Evolutionary conservation across 345 rosid genomes (phyloP).

Genomic region (Corchorus capsularis): DNA sequence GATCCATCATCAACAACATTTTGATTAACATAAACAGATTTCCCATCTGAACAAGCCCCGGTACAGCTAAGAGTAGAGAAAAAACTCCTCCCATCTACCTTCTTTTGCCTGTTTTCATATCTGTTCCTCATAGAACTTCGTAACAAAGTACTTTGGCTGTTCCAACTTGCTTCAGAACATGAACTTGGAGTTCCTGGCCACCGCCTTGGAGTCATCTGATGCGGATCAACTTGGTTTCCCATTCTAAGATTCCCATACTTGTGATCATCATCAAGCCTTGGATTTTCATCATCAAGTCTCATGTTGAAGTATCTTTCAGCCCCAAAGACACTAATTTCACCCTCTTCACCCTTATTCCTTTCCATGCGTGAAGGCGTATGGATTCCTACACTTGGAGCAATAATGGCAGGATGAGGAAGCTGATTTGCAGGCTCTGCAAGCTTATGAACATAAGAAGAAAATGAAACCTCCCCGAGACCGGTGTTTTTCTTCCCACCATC

Average conservation of each 20-base stretch:
- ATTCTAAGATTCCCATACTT: slow-evolving; percentile 9
- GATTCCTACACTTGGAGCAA: background rate
- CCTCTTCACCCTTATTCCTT: slow-evolving; percentile 32
- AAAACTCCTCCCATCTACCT: slow-evolving; percentile 36
- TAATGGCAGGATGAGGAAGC: slow-evolving; percentile 14
- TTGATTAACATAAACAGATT: slow-evolving; percentile 39
- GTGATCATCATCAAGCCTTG: slow-evolving; percentile 19
- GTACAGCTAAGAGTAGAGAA: slow-evolving; percentile 47
- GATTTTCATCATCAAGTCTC: slow-evolving; percentile 35
- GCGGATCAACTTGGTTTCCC: slow-evolving; percentile 31
- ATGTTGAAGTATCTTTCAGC: slow-evolving; percentile 62
- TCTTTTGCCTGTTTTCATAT: slow-evolving; percentile 31
- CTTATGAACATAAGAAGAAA: slow-evolving; percentile 22
- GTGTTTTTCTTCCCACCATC: slow-evolving; percentile 10
- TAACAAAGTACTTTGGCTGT: slow-evolving; percentile 44
- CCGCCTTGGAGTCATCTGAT: slow-evolving; percentile 24
- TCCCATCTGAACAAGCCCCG: slow-evolving; percentile 48
- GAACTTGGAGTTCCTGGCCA: slow-evolving; percentile 48
- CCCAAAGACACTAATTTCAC: slow-evolving; percentile 50
- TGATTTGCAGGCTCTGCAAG: slow-evolving; percentile 14
- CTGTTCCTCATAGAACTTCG: slow-evolving; percentile 26
- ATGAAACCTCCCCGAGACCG: slow-evolving; percentile 5
- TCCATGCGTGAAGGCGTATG: slow-evolving; percentile 23
- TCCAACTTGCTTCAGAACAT: slow-evolving; percentile 50
- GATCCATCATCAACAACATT: slow-evolving; percentile 7